Base-by-base conservation (phyloP, 768 basidiomycete species). In the Butyriboletus loyo region DNA sequence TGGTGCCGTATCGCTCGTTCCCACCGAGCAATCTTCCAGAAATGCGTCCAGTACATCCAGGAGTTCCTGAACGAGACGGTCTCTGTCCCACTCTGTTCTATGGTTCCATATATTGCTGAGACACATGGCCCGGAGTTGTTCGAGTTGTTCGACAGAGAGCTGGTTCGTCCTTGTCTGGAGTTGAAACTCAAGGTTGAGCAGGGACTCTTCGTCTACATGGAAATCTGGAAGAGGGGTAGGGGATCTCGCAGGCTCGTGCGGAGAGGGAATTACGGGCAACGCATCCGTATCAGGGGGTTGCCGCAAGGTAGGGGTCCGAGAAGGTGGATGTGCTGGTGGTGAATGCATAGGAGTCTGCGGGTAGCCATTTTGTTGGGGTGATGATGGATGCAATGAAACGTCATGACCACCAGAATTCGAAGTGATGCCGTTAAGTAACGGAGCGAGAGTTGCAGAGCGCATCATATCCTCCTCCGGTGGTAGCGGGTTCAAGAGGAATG, bases 121-220 rank as follows among this genome's bases (percentile, higher is more conserved):
- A 60, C 85, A 87, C 3, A 80, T 83, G 8, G 97, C 95, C 6
- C 97, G 83, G 7, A 99, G 77, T 69, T 98, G 94, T 66, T 98
- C 97, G 7, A 99, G 79, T 65, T 96, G 85, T 65, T 99, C 97
- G 45, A 98, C 77, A 24, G 77, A 89, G 38, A 98, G 73, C 0
- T 64, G 65, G 7, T 54, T 65, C 1, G 96, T 97, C 40, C 66
- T 66, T 17, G 79, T 72, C 32, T 71, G 71, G 25, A 98, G 66
- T 40, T 74, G 68, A 3, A 65, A 40, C 50, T 73, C 69, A 0
- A 98, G 77, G 10, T 76, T 63, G 0, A 59, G 61, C 24, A 96
- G 59, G 10, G 75, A 64, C 2, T 54, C 64, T 22, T 80, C 72
- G 43, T 89, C 76, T 14, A 96, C 62, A 37, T 81, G 67, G 69